Evolutionary conservation across 1,139 yeast genomes (phyloP), one percentile per base, ranked within the genome.

Genomic region (Hemisphaericaspora subhashii): DNA sequence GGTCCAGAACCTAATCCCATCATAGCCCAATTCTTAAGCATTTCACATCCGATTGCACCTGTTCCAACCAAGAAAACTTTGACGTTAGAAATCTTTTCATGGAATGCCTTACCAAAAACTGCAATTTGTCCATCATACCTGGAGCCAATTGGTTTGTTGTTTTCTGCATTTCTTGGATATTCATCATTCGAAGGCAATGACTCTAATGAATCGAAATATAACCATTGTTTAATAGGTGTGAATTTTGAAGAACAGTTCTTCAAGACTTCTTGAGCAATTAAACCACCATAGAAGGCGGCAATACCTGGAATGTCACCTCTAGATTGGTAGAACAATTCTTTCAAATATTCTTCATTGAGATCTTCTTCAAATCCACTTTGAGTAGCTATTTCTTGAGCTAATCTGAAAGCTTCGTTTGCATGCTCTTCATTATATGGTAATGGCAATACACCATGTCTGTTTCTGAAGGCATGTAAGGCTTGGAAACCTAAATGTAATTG

Each of bases 1-100:
- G 92, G 87, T 24, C 98, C 98, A 18, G 95, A 74, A 24, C 96
- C 98, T 41, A 92, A 71, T 35, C 99, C 98, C 81, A 90, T 77
- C 79, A 92, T 77, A 7, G 98, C 97, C 98, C 98, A 92, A 59
- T 89, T 90, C 66, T 92, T 92, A 57, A 92, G 74, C 94, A 94
- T 92, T 68, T 92, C 99, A 68, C 99, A 92, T 35, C 99, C 99
- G 72, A 92, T 92, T 28, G 99, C 99, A 58, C 99, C 99, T 2
- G 98, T 81, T 37, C 99, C 99, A 31, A 92, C 98, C 50, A 92
- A 72, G 62, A 92, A 92, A 4, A 90, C 88, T 57, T 79, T 84
- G 48, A 86, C 69, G 61, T 90, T 87, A 33, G 87, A 79, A 45
- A 92, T 66, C 36, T 69, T 71, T 53, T 84, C 79, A 56, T 87